Evolutionary conservation across 768 basidiomycete species (phyloP), one percentile per base, ranked within the genome.

Genomic region (Thelephora aurantiotincta): DNA sequence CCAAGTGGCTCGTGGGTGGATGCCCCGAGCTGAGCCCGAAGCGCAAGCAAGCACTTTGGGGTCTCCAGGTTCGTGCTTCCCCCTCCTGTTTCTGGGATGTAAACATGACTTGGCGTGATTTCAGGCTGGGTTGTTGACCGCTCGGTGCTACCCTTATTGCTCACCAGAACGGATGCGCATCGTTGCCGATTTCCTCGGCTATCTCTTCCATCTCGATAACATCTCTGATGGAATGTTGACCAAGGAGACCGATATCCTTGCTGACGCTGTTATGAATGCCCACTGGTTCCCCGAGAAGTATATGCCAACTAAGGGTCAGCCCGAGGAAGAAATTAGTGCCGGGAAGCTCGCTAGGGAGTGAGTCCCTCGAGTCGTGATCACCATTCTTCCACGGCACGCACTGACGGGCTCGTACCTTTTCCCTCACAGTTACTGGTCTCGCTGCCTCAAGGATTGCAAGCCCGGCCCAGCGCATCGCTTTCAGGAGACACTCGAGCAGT

Each of bases 181-280:
- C 47, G 77, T 76, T 65, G 75, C 75, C 58, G 83, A 86, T 63
- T 86, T 80, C 63, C 66, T 84, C 54, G 78, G 73, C 50, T 85
- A 75, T 58, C 71, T 85, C 43, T 86, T 86, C 65, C 79, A 80
- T 56, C 69, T 83, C 48, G 81, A 85, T 65, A 77, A 85, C 55
- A 67, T 85, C 50, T 83, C 81, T 12, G 82, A 87, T 54, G 78
- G 80, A 51, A 82, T 83, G 78, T 74, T 82, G 55, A 71, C 74
- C 51, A 63, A 66, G 33, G 73, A 75, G n/a, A 77, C 80, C 20
- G 64, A 63, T 47, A 64, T 65, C 23, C 71, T 78, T 12, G 77
- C 77, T 18, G 68, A 80, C 56, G 72, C 74, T 11, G 78, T 85
- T 48, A 71, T 85, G 60, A 79, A 81, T 62, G 74, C 80, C 13